phyloP scores from a whole-genome alignment of 441 rosid species.

The Geranium incanum region DNA sequence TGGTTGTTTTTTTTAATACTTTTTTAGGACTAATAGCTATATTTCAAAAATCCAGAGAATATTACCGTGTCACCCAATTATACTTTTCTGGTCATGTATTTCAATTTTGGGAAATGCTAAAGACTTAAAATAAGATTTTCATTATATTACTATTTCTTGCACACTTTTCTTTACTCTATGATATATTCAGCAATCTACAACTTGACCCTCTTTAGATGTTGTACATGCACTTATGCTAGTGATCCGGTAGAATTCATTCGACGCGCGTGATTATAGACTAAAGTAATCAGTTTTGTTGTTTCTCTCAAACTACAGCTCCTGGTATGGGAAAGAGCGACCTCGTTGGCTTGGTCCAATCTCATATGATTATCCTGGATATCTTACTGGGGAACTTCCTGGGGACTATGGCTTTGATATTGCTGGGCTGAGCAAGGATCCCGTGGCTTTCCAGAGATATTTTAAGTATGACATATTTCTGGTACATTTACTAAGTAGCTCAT shows the following conservation, averaged over 20 bases:
- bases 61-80: neutral
- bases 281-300: constrained; percentile 6
- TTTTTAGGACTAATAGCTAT: neutral
- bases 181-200: neutral
- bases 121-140: no score
- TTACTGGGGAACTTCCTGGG: constrained; percentile 74
- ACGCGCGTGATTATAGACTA: neutral
- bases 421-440: constrained; percentile 60
- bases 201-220: neutral
- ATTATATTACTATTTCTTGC: neutral
- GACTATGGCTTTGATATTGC: constrained; percentile 92
- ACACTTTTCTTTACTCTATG: neutral
- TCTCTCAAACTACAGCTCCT: constrained; percentile 40
- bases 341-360: constrained; percentile 93
- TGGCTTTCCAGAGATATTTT: constrained; percentile 50
- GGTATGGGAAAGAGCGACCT: constrained; percentile 86
- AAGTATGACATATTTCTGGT: constrained; percentile 40
- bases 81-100: neutral
- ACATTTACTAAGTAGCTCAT: neutral
- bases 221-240: neutral
- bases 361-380: constrained; percentile 61
- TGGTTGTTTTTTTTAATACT: neutral
- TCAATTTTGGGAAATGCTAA: no score
- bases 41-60: no score
- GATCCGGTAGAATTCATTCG: neutral